phyloP scores from a whole-genome alignment of 768 basidiomycete genomes.

The Calocybe indica region DNA sequence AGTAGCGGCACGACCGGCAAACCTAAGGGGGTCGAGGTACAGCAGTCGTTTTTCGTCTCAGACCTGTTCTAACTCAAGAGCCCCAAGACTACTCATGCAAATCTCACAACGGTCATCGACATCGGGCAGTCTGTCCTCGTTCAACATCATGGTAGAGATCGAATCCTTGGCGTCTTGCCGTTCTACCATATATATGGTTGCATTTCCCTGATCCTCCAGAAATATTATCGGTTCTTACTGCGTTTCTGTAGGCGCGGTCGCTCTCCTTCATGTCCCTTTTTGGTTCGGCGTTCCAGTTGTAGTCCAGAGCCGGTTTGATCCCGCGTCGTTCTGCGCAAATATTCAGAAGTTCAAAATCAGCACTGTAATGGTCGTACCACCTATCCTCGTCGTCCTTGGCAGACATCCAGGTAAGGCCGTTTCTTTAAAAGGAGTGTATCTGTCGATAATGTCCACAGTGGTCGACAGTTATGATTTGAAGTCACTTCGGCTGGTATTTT shows the following conservation, averaged over 20 bases:
- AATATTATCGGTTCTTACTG: neutral
- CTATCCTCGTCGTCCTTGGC: conserved; percentile 72
- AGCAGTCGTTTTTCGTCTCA: neutral
- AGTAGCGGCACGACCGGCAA: conserved; percentile 70
- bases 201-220: neutral
- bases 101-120: conserved; percentile 54
- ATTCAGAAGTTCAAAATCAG: conserved; percentile 65
- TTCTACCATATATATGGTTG: conserved; percentile 42
- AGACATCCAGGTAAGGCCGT: conserved; percentile 53
- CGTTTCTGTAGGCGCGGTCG: conserved; percentile 42
- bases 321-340: conserved; percentile 54
- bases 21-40: conserved; percentile 62
- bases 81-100: conserved; percentile 56
- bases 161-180: conserved; percentile 60
- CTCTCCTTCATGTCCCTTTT: conserved; percentile 55
- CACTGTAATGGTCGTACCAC: conserved; percentile 62
- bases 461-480: conserved; percentile 64
- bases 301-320: conserved; percentile 68
- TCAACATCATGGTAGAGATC: conserved; percentile 35
- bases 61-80: neutral
- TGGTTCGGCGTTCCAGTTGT: conserved; percentile 42
- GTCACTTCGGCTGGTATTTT: conserved; percentile 50
- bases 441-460: conserved; percentile 26
- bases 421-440: neutral
- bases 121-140: conserved; percentile 40